Conservation (phyloP, 768 basidiomycete genomes). For the Leccinum arenicola region DNA sequence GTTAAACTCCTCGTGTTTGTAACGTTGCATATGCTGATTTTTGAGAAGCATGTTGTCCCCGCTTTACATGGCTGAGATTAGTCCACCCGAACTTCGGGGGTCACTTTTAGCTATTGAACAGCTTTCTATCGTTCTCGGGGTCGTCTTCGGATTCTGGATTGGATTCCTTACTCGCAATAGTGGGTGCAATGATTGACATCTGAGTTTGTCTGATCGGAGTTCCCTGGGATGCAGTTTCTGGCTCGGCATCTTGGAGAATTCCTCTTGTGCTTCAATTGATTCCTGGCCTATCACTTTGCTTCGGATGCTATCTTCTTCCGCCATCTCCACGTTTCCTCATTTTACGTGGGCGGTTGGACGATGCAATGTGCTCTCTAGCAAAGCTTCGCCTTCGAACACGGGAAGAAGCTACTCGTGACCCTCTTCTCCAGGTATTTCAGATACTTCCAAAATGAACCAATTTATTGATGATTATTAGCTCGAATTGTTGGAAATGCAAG, state of each 20-base stretch:
- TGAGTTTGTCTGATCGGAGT: neutral
- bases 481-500: constrained; percentile 75
- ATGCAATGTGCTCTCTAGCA: constrained; percentile 57
- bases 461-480: constrained; percentile 39
- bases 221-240: constrained; percentile 39
- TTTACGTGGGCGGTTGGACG: constrained; percentile 49
- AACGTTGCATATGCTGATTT: constrained; percentile 3
- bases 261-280: constrained; percentile 70
- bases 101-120: constrained; percentile 80
- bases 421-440: constrained; percentile 44
- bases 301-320: constrained; percentile 54
- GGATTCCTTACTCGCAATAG: constrained; percentile 70
- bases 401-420: constrained; percentile 49
- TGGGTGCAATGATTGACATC: constrained; percentile 30
- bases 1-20: constrained; percentile 8
- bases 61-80: constrained; percentile 83
- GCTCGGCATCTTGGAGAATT: constrained; percentile 72
- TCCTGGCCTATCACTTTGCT: constrained; percentile 62
- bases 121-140: constrained; percentile 76
- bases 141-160: constrained; percentile 81
- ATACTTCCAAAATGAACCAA: neutral
- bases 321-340: constrained; percentile 49
- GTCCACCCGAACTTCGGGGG: constrained; percentile 75
- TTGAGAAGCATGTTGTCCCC: constrained; percentile 67
- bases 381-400: constrained; percentile 44